Conservation (phyloP, 352 stramenopile genomes). For the Phytophthora aleatoria region DNA sequence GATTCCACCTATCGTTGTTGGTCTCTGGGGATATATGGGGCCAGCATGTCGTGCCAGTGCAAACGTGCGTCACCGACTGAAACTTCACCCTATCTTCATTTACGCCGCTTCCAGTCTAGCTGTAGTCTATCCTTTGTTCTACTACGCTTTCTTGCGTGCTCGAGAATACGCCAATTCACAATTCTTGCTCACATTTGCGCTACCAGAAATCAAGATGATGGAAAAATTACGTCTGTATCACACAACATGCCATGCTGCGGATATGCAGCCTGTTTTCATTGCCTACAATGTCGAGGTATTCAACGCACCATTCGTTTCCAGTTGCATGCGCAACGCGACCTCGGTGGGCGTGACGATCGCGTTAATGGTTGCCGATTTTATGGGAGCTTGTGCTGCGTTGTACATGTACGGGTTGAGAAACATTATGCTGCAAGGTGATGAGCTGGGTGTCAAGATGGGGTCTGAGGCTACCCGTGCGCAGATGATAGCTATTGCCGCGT, state of each 20-base stretch:
- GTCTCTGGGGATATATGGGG: slow-evolving; percentile 24
- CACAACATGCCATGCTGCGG: slow-evolving; percentile 15
- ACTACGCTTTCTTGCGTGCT: slow-evolving; percentile 25
- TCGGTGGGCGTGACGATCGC: slow-evolving; percentile 27
- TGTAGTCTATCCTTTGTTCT: slow-evolving; percentile 28
- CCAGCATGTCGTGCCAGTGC: slow-evolving; percentile 3
- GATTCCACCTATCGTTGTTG: slow-evolving; percentile 20
- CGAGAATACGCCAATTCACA: slow-evolving; percentile 13
- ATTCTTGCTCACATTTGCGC: slow-evolving; percentile 25
- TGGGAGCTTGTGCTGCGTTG: slow-evolving; percentile 14
- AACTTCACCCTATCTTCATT: slow-evolving; percentile 18
- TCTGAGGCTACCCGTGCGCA: slow-evolving; percentile 1
- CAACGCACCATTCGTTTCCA: slow-evolving; percentile 37
- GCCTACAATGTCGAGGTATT: slow-evolving; percentile 43
- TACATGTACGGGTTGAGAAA: slow-evolving; percentile 14
- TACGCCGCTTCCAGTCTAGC: slow-evolving; percentile 24
- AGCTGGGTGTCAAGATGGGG: slow-evolving; percentile 17
- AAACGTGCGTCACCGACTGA: slow-evolving; percentile 4
- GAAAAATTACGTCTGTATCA: slow-evolving; percentile 32
- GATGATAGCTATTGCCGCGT: slow-evolving; percentile 16
- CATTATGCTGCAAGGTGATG: slow-evolving; percentile 13
- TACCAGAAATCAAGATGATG: slow-evolving; percentile 27
- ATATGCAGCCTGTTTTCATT: slow-evolving; percentile 30
- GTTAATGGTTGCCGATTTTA: slow-evolving; percentile 35
- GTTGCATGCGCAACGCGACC: slow-evolving; percentile 35